Percentiles rank a stretch among this genome's conserved stretches.
Conservation (phyloP, 352 stramenopile genomes). For the Phytophthora quininea region DNA sequence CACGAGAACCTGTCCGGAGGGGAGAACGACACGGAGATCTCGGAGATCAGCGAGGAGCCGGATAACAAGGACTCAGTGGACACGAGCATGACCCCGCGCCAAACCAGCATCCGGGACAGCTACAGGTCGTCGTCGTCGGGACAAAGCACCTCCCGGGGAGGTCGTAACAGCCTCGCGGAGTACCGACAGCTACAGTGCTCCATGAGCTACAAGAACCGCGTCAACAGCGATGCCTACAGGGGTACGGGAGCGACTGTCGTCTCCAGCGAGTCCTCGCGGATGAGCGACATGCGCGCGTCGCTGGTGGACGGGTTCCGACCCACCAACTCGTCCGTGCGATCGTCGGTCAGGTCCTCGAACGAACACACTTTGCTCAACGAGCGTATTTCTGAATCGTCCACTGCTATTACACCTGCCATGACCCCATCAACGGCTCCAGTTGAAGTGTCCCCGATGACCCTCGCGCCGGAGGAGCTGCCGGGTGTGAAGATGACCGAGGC, state of each 20-base stretch:
- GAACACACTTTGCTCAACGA: slow-evolving; percentile 33
- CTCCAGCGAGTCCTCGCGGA: slow-evolving; percentile 33
- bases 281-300: slow-evolving; percentile 38
- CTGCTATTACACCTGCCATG: slow-evolving; percentile 22
- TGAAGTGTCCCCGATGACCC: background rate
- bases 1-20: slow-evolving; percentile 46
- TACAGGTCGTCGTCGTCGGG: slow-evolving; percentile 14
- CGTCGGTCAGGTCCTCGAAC: slow-evolving; percentile 26
- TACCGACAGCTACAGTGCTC: slow-evolving; percentile 83
- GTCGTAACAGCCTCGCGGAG: slow-evolving; percentile 61
- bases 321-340: slow-evolving; percentile 31
- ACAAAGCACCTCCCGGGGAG: slow-evolving; percentile 6
- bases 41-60: slow-evolving; percentile 34
- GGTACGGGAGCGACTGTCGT: slow-evolving; percentile 26
- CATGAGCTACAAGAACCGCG: slow-evolving; percentile 89
- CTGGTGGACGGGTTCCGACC: slow-evolving; percentile 33
- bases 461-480: background rate
- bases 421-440: background rate
- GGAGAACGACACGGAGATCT: slow-evolving; percentile 48
- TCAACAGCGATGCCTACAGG: slow-evolving; percentile 39
- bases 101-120: slow-evolving; percentile 22
- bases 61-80: slow-evolving; percentile 30
- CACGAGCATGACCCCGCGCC: slow-evolving; percentile 13
- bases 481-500: slow-evolving; percentile 59
- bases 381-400: slow-evolving; percentile 37